These are phyloP conservation scores for Mycena floridula DNA, from an alignment of 768 basidiomycete species.

Conservation along the genomic window DNA sequence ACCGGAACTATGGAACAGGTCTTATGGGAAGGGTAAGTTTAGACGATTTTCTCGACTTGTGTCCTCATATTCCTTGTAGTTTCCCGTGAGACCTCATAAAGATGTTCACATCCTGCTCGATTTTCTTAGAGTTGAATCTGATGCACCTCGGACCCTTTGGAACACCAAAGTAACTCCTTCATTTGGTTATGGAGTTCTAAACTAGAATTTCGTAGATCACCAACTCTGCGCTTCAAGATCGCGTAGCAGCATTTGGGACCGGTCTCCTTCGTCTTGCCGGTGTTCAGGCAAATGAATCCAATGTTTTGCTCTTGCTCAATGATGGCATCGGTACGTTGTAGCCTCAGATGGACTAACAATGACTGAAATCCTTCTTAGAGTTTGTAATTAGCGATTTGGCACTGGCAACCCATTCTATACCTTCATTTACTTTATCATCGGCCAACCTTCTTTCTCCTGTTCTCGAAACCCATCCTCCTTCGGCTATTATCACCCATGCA, in stretches of 20 bases:
- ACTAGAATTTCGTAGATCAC: constrained; percentile 47
- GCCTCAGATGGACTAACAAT: background rate
- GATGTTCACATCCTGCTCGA: constrained; percentile 64
- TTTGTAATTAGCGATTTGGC: constrained; percentile 79
- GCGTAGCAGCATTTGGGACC: constrained; percentile 65
- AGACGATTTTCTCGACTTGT: constrained; percentile 9
- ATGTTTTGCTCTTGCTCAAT: constrained; percentile 70
- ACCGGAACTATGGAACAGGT: constrained; percentile 86
- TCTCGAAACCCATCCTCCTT: constrained; percentile 58
- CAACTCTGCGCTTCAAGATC: constrained; percentile 63
- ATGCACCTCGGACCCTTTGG: constrained; percentile 72
- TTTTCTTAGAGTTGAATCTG: constrained; percentile 59
- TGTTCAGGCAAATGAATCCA: constrained; percentile 53
- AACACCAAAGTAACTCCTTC: constrained; percentile 54
- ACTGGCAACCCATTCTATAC: constrained; percentile 61
- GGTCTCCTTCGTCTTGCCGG: constrained; percentile 57
- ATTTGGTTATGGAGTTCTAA: background rate
- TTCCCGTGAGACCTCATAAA: constrained; percentile 66
- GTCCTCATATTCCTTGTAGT: constrained; percentile 33
- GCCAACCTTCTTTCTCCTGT: constrained; percentile 56
- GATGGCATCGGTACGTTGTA: constrained; percentile 61
- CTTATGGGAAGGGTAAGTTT: constrained; percentile 68
- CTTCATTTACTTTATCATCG: constrained; percentile 60
- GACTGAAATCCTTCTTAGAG: constrained; percentile 33
- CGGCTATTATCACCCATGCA: constrained; percentile 69